These are phyloP conservation scores for Dictyostelium firmibasis DNA, from an alignment of 78 protist species.

Conservation along the genomic window DNA sequence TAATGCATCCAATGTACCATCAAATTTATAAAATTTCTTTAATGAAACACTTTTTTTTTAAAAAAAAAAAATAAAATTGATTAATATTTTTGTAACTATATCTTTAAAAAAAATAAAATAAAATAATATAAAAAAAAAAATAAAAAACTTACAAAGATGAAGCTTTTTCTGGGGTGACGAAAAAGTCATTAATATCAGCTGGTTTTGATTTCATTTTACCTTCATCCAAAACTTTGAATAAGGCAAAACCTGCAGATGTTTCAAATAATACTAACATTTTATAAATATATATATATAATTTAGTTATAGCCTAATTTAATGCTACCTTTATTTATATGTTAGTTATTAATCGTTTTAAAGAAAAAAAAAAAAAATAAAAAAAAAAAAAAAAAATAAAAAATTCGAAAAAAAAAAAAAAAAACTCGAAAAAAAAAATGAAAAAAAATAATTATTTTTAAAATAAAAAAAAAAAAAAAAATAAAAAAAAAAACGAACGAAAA, in stretches of 20 bases:
- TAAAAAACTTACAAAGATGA: constrained; percentile 35
- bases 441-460: background rate
- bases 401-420: background rate
- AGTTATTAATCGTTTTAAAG: no score
- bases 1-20: constrained; percentile 94
- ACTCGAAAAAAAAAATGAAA: background rate
- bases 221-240: constrained; percentile 93
- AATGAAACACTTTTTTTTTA: constrained; percentile 90
- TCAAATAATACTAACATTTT: constrained; percentile 83
- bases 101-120: background rate
- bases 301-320: background rate
- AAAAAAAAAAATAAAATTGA: background rate
- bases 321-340: background rate
- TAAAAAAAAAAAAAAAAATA: no score
- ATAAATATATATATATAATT: background rate
- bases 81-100: background rate
- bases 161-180: constrained; percentile 63
- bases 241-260: constrained; percentile 94
- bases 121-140: background rate
- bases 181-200: background rate
- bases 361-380: background rate
- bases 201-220: constrained; percentile 81
- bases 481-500: background rate
- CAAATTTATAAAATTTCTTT: constrained; percentile 92
- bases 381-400: no score